phyloP scores from a whole-genome alignment of 352 stramenopile genomes.

The Phytophthora foliorum region DNA sequence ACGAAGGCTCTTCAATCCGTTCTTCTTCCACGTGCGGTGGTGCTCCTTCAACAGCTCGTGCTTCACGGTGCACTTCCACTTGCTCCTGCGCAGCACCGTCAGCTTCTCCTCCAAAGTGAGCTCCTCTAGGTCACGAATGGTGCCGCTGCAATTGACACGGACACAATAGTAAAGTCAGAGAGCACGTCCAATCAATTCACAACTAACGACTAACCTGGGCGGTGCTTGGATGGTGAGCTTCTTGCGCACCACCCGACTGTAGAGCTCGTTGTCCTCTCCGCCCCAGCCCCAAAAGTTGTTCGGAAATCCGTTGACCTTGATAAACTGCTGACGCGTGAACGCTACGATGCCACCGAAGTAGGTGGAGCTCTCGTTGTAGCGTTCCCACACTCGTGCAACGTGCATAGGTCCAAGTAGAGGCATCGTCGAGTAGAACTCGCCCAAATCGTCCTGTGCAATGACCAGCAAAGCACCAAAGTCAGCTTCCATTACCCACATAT shows the following conservation, averaged over 20 bases:
- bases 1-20: conserved; percentile 50
- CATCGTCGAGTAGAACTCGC: conserved; percentile 75
- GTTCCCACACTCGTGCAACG: conserved; percentile 95
- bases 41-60: conserved; percentile 64
- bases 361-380: conserved; percentile 95
- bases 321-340: conserved; percentile 92
- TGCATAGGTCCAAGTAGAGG: conserved; percentile 87
- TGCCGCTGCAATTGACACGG: conserved; percentile 40
- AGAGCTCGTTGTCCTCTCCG: conserved; percentile 67
- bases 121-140: conserved; percentile 57
- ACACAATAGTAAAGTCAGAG: conserved; percentile 6
- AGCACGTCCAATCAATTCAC: not conserved
- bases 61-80: conserved; percentile 72
- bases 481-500: not conserved
- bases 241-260: conserved; percentile 60
- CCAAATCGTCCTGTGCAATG: conserved; percentile 70
- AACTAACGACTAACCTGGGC: conserved; percentile 26
- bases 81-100: conserved; percentile 43
- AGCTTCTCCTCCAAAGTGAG: conserved; percentile 58
- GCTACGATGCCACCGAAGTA: conserved; percentile 95
- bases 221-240: conserved; percentile 56
- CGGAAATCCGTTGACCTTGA: conserved; percentile 96
- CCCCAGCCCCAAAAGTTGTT: conserved; percentile 95
- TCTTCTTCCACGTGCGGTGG: conserved; percentile 61
- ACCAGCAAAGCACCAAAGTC: conserved; percentile 1